Evolutionary conservation across 1,139 yeast species (phyloP).

Genomic region (Magnusiomyces starmeri): DNA sequence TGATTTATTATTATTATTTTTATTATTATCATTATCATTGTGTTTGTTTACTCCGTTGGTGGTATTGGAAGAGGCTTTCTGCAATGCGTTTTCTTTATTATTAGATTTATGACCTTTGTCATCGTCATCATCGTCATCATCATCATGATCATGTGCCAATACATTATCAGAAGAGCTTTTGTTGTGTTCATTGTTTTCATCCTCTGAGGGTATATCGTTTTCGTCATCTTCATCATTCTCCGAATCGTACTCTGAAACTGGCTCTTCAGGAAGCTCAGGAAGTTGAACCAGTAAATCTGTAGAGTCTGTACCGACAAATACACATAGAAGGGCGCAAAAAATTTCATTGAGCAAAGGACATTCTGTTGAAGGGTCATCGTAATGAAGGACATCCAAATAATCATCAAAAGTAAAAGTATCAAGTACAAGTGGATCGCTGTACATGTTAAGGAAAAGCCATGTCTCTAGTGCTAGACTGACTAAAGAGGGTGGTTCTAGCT

Average conservation of each 20-base stretch:
- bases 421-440: slow-evolving; percentile 52
- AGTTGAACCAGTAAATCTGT: slow-evolving; percentile 35
- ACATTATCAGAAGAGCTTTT: slow-evolving; percentile 30
- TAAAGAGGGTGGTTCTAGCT: slow-evolving; percentile 16
- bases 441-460: slow-evolving; percentile 72
- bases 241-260: slow-evolving; percentile 15
- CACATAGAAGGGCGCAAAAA: slow-evolving; percentile 48
- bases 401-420: slow-evolving; percentile 80
- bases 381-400: slow-evolving; percentile 55
- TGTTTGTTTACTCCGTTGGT: not conserved
- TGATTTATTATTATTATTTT: slow-evolving; percentile 7
- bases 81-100: too few species aligned
- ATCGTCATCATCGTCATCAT: slow-evolving; percentile 16
- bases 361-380: slow-evolving; percentile 38
- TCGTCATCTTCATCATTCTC: slow-evolving; percentile 30
- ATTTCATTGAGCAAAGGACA: slow-evolving; percentile 62
- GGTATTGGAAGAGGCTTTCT: not conserved
- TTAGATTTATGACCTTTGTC: slow-evolving; percentile 16
- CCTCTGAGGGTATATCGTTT: slow-evolving; percentile 34
- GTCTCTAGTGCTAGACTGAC: slow-evolving; percentile 42
- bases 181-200: slow-evolving; percentile 25
- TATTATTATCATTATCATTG: slow-evolving; percentile 16
- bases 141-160: not conserved
- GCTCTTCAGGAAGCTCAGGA: slow-evolving; percentile 34
- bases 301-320: slow-evolving; percentile 24